Base-by-base conservation (phyloP, 352 stramenopile genomes). In the Phytophthora pistaciae region DNA sequence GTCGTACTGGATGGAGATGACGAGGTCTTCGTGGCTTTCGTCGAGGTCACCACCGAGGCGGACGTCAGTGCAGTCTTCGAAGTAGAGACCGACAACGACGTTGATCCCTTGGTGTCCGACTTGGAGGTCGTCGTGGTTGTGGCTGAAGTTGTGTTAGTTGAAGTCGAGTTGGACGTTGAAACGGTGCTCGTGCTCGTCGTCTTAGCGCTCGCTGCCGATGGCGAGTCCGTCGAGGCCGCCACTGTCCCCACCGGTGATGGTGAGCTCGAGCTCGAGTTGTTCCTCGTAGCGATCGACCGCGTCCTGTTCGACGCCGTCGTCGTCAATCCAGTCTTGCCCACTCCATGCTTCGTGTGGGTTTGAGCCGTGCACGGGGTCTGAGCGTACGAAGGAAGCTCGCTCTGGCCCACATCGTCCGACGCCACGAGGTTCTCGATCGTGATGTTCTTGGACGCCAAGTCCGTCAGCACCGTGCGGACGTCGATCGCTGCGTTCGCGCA, bases 401-500 rank as follows among this genome's bases (percentile, higher is more conserved):
- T 64, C 42, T 77, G 60, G 3, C 13, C 40, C 18, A 33, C 52
- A 55, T 61, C 50, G 13, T 68, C 23, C 21, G 64, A 66, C 18
- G 66, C 64, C 13, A 84, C 56, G 36, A 87, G 56, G 53, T 87
- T 75, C 36, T 66, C 53, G 40, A 84, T 82, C 6, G 72, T 72
- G 27, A 87, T 74, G 42, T 69, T 79, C 48, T 82, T 77, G 2
- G 16, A 25, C 10, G 53, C 36, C 70, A 90, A 71, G 40, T 88
- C 82, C 0, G 25, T 55, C 18, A 90, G 56, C 40, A 90, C 66
- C 25, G 72, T 77, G 8, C 72, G 77, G 16, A 84, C 69, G 16
- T 88, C 68, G 25, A 88, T 76, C 0, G 77, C 79, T 10, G 68
- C 72, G 56, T 89, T 91, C 29, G 52, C 63, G 60, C 83, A 91